Base-by-base conservation (phyloP, 768 basidiomycete genomes). In the Paxillus involutus region DNA sequence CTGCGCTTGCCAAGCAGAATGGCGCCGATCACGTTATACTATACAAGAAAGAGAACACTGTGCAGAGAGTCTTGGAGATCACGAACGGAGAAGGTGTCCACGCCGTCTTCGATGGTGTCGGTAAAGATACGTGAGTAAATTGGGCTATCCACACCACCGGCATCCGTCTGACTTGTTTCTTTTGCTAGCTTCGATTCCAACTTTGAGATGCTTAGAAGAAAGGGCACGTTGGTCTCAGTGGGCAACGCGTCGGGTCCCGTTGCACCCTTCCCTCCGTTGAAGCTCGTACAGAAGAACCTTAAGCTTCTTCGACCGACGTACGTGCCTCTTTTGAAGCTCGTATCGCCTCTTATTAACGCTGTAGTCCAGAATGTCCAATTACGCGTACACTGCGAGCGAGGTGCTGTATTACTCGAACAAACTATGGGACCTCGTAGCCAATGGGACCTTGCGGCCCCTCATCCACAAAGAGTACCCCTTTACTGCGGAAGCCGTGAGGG, bases 31-130 rank as follows among this genome's bases (percentile, higher is more conserved):
- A 96, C 65, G 92, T 97, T 46, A 86, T 98, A 56, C 68, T 94
- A 39, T 94, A 93, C 70, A 81, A 80, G 11, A 75, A 79, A 44
- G 89, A 91, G 63, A 80, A 91, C 55, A 87, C 87, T 0, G 86
- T 91, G 11, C 65, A 86, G 59, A 79, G 85, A 43, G 89, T 91
- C 14, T 67, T 86, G 50, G 84, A 89, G 61, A 71, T 93, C 50
- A 93, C 92, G 0, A 82, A 83, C 40, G 90, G 89, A 7, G 78
- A 85, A 59, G 91, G 92, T 14, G 90, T 94, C 5, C 82, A 96
- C 57, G 95, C 84, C 14, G 81, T 93, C 21, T 96, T 88, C 63
- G 96, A 99, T 63, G 96, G 96, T 29, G 93, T 99, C n/a, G 96
- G 96, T 2, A 95, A 91, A 75, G 90, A 93, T 68, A 98, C 94